A percentile compares a stretch with the other conserved stretches of the same genome.
These are phyloP conservation scores for Arxiozyma telluris DNA, from an alignment of 1,139 yeast species.

Conservation along the genomic window DNA sequence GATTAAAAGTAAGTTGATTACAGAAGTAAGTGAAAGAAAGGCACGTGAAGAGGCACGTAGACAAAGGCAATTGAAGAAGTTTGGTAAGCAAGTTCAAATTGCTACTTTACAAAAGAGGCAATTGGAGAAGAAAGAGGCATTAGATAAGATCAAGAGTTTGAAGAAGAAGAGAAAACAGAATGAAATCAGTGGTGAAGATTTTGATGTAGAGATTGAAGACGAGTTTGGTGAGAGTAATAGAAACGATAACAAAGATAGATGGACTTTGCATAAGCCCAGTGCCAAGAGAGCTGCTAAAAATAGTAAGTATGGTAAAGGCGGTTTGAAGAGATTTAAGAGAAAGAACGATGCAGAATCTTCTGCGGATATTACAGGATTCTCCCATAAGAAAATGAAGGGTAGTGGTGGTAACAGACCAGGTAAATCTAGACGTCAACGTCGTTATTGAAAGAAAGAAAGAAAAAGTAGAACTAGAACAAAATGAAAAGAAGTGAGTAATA, in stretches of 20 bases:
- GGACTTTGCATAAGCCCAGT: conserved; percentile 40
- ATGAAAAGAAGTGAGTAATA: background rate
- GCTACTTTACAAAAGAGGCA: conserved; percentile 92
- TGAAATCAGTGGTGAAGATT: conserved; percentile 46
- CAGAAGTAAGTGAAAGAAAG: conserved; percentile 83
- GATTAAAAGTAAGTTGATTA: conserved; percentile 68
- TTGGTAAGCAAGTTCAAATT: conserved; percentile 94
- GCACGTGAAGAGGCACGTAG: conserved; percentile 90
- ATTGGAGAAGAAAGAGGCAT: conserved; percentile 82
- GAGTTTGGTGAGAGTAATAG: conserved; percentile 33
- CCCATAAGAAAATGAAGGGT: conserved; percentile 46
- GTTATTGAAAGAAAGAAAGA: background rate
- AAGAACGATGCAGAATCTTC: conserved; percentile 69
- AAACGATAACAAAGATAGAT: conserved; percentile 20
- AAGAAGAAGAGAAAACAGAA: conserved; percentile 78
- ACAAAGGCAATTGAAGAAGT: conserved; percentile 91
- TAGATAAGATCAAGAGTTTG: conserved; percentile 81
- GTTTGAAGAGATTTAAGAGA: conserved; percentile 65
- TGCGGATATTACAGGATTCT: conserved; percentile 59
- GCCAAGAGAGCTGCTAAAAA: conserved; percentile 61
- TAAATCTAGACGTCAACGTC: conserved; percentile 49
- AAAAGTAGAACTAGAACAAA: background rate
- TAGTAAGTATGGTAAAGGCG: conserved; percentile 62
- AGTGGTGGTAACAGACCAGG: conserved; percentile 58
- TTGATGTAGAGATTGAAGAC: conserved; percentile 82